phyloP scores from a whole-genome alignment of 169 alveolate genomes.

The Cryptosporidium ryanae region DNA sequence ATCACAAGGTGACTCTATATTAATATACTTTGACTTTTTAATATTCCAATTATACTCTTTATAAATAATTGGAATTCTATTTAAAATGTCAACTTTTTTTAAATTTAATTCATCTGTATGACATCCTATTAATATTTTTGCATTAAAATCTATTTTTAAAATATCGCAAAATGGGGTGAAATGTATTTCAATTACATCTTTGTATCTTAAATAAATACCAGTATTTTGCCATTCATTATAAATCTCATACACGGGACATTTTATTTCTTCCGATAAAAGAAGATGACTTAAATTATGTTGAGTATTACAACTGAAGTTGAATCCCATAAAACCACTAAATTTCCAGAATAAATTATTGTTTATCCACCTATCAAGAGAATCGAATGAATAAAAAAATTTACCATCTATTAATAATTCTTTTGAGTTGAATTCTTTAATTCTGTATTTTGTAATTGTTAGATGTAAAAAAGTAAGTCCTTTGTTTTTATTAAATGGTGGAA shows the following conservation, averaged over 20 bases:
- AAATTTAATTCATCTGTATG: constrained; percentile 49
- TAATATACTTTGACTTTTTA: background rate
- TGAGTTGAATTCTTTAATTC: constrained; percentile 11
- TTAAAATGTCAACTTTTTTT: background rate
- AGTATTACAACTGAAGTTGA: background rate
- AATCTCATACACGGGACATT: constrained; percentile 16
- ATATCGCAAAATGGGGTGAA: background rate
- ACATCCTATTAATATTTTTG: constrained; percentile 23
- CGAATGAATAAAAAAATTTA: background rate
- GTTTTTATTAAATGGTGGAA: constrained; percentile 48
- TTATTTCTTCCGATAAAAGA: background rate
- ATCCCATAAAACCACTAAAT: background rate
- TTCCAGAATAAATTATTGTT: constrained; percentile 24
- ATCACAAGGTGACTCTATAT: constrained; percentile 58
- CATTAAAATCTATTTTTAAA: background rate
- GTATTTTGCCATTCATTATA: constrained; percentile 56
- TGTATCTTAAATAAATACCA: constrained; percentile 32
- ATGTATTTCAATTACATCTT: background rate
- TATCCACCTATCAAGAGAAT: constrained; percentile 58
- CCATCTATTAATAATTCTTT: background rate
- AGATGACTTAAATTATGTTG: background rate
- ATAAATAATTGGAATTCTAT: constrained; percentile 31
- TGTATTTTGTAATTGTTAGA: constrained; percentile 25
- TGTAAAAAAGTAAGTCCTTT: constrained; percentile 1
- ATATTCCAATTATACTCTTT: constrained; percentile 46